Percentiles rank a stretch among this genome's conserved stretches.
Evolutionary conservation across 331 rosid species (phyloP).

Genomic region (Quercus phellos): DNA sequence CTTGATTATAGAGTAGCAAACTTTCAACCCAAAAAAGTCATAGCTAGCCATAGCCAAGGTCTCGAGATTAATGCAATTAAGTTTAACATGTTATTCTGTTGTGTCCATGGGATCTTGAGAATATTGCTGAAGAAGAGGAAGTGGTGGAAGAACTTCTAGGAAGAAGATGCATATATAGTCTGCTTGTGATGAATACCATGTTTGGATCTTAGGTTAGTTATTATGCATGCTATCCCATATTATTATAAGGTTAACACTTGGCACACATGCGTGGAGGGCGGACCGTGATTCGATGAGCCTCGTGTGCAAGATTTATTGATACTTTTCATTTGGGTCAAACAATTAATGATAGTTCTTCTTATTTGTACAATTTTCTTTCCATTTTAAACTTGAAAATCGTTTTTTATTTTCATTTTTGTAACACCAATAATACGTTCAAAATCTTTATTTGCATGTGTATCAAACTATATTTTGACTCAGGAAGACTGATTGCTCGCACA

Average conservation of each 20-base stretch:
- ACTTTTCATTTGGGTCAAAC: too few relatives aligned
- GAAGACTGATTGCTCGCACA: not conserved
- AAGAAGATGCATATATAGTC: too few relatives aligned
- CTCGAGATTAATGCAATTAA: not conserved
- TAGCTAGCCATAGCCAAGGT: too few relatives aligned
- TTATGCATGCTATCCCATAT: not conserved
- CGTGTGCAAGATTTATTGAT: not conserved
- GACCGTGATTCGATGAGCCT: not conserved
- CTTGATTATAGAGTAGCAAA: too few relatives aligned
- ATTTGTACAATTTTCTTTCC: too few relatives aligned
- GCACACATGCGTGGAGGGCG: conserved; percentile 1
- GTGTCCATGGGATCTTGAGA: not conserved
- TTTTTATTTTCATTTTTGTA: too few relatives aligned
- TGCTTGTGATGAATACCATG: not conserved
- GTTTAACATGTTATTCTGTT: not conserved
- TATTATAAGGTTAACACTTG: not conserved
- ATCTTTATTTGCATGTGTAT: too few relatives aligned
- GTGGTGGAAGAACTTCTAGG: not conserved
- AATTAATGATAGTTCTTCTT: too few relatives aligned
- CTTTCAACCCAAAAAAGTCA: too few relatives aligned
- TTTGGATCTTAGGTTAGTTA: not conserved
- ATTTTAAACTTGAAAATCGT: too few relatives aligned
- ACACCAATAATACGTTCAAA: too few relatives aligned
- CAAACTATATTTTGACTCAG: not conserved
- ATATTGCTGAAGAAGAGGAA: not conserved